Evolutionary conservation across 495 filamentous ascomycete genomes (phyloP).

Genomic region (Daldinia childiae): DNA sequence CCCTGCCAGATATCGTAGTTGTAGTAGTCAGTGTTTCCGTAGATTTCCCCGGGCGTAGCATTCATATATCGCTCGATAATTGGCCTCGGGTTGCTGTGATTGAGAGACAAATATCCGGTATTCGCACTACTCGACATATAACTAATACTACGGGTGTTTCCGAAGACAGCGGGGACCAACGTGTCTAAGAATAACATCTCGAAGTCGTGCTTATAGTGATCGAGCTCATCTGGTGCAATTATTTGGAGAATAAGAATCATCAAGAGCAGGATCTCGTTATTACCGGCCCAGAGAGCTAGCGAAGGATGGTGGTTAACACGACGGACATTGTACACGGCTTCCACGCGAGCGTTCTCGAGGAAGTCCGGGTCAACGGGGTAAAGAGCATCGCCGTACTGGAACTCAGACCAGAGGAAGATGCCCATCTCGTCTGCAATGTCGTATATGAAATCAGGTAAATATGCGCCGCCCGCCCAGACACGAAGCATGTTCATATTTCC

Average conservation of each 20-base stretch:
- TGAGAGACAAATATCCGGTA: constrained; percentile 68
- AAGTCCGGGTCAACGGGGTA: constrained; percentile 68
- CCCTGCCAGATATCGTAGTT: constrained; percentile 67
- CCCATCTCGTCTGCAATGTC: constrained; percentile 73
- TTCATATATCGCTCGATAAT: constrained; percentile 71
- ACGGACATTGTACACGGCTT: constrained; percentile 70
- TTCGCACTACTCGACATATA: constrained; percentile 74
- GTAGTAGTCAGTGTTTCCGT: constrained; percentile 77
- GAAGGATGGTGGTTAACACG: constrained; percentile 74
- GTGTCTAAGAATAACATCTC: constrained; percentile 70
- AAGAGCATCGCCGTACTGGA: constrained; percentile 70
- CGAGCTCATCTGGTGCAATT: constrained; percentile 54
- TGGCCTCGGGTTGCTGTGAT: constrained; percentile 66
- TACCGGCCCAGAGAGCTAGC: constrained; percentile 72
- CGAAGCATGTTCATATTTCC: constrained; percentile 77
- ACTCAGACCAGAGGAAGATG: constrained; percentile 74
- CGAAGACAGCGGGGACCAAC: constrained; percentile 69
- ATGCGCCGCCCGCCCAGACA: constrained; percentile 72
- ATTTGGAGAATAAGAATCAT: constrained; percentile 59
- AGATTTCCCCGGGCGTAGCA: constrained; percentile 62
- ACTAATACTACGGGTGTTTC: constrained; percentile 70
- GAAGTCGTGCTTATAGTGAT: constrained; percentile 64
- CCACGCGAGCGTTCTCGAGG: constrained; percentile 65
- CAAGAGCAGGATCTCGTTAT: constrained; percentile 71
- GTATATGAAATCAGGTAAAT: constrained; percentile 73